phyloP scores from a whole-genome alignment of 345 rosid genomes.

The Chamaenerion angustifolium region DNA sequence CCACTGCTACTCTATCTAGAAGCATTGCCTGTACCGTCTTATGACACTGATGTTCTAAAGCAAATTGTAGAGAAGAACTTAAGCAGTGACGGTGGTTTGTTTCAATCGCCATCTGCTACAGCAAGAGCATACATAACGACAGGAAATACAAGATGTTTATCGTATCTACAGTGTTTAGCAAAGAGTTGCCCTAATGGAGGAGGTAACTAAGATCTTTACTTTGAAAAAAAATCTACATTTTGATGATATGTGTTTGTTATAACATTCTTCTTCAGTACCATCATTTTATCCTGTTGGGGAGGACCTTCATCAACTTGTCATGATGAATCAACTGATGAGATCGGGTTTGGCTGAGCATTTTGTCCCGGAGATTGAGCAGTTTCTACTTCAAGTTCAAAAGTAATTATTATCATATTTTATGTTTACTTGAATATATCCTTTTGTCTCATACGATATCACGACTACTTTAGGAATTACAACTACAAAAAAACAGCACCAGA shows the following conservation, averaged over 20 bases:
- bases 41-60: constrained; percentile 5
- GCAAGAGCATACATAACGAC: constrained; percentile 47
- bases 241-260: too few relatives aligned
- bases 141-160: constrained; percentile 23
- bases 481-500: constrained; percentile 4
- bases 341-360: constrained; percentile 43
- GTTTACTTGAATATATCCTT: too few relatives aligned
- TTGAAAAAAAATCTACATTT: too few relatives aligned
- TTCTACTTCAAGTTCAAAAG: constrained; percentile 31
- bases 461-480: constrained; percentile 20
- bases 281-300: constrained; percentile 33
- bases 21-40: constrained; percentile 17
- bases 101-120: constrained; percentile 61
- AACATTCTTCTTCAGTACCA: constrained; percentile 22
- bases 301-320: constrained; percentile 34
- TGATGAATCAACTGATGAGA: constrained; percentile 32
- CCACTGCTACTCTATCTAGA: constrained; percentile 40
- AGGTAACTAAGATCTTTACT: not conserved
- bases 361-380: constrained; percentile 21
- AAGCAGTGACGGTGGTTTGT: constrained; percentile 34
- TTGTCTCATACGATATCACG: too few relatives aligned
- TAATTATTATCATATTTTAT: too few relatives aligned
- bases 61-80: constrained; percentile 16
- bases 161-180: constrained; percentile 32
- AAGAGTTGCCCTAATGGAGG: constrained; percentile 33